phyloP scores from a whole-genome alignment of 768 basidiomycete genomes.

The Boletus speciosus region DNA sequence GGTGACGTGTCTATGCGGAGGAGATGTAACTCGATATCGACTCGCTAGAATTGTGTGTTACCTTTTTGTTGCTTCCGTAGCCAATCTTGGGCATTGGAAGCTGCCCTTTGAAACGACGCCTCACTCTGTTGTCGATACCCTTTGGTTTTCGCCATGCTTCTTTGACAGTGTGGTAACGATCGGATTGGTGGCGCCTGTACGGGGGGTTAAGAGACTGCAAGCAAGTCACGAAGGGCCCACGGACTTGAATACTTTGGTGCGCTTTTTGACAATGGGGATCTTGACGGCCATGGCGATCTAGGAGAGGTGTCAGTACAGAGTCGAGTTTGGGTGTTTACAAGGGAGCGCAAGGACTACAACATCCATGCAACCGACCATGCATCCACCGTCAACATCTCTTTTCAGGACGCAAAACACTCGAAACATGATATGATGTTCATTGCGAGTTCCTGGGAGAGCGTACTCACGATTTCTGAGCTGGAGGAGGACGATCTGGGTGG shows the following conservation, averaged over 20 bases:
- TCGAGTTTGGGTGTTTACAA: not conserved
- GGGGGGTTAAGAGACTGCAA: slow-evolving; percentile 12
- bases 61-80: slow-evolving; percentile 82
- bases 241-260: slow-evolving; percentile 95
- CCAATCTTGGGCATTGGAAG: slow-evolving; percentile 90
- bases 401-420: not conserved
- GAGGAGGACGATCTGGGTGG: slow-evolving; percentile 40
- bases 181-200: slow-evolving; percentile 92
- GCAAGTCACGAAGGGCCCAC: slow-evolving; percentile 28
- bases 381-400: slow-evolving; percentile 20
- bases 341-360: slow-evolving; percentile 3
- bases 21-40: slow-evolving; percentile 2
- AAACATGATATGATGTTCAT: not conserved
- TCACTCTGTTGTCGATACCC: slow-evolving; percentile 99
- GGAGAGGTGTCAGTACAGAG: slow-evolving; percentile 11
- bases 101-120: slow-evolving; percentile 94
- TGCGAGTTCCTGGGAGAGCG: not conserved
- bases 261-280: slow-evolving; percentile 89
- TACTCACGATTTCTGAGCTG: slow-evolving; percentile 56
- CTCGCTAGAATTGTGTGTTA: slow-evolving; percentile 33
- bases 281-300: slow-evolving; percentile 46
- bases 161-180: slow-evolving; percentile 95
- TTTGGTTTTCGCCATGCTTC: slow-evolving; percentile 99
- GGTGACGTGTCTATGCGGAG: slow-evolving; percentile 72
- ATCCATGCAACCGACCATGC: slow-evolving; percentile 20